These are phyloP conservation scores for Dioscorea cayenensis DNA, from an alignment of 116 monocot genomes.

Conservation along the genomic window DNA sequence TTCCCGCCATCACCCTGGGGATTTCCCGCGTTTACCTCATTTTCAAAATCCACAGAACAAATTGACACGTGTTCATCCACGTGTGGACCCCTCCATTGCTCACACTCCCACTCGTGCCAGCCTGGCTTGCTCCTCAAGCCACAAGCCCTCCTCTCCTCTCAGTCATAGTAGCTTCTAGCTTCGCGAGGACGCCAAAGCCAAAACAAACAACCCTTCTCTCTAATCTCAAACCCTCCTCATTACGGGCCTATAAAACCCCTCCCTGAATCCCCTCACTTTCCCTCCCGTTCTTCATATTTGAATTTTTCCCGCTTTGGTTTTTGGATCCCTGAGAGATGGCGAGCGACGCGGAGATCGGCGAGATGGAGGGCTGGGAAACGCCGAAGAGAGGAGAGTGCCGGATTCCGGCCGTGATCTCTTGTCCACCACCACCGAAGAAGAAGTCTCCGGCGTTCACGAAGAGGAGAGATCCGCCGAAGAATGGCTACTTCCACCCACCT, in stretches of 20 bases:
- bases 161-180: not conserved
- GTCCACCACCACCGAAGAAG: conserved; percentile 77
- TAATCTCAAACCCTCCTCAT: not conserved
- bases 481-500: conserved; percentile 86
- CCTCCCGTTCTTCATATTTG: conserved; percentile 12
- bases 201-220: not conserved
- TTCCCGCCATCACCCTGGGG: not conserved
- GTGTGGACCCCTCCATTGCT: not conserved
- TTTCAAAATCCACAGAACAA: not conserved
- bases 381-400: conserved; percentile 62
- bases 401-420: conserved; percentile 43
- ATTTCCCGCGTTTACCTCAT: not conserved
- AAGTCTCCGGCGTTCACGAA: conserved; percentile 19
- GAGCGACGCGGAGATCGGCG: conserved; percentile 10
- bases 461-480: conserved; percentile 54
- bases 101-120: not conserved
- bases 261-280: not conserved
- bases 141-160: no score
- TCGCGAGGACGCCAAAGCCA: not conserved
- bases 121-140: not conserved
- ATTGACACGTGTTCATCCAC: not conserved
- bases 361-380: conserved; percentile 64
- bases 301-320: conserved; percentile 8
- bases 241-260: not conserved
- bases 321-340: not conserved